phyloP scores from a whole-genome alignment of 2,329 filamentous ascomycete genomes.

The Apiospora hydei region DNA sequence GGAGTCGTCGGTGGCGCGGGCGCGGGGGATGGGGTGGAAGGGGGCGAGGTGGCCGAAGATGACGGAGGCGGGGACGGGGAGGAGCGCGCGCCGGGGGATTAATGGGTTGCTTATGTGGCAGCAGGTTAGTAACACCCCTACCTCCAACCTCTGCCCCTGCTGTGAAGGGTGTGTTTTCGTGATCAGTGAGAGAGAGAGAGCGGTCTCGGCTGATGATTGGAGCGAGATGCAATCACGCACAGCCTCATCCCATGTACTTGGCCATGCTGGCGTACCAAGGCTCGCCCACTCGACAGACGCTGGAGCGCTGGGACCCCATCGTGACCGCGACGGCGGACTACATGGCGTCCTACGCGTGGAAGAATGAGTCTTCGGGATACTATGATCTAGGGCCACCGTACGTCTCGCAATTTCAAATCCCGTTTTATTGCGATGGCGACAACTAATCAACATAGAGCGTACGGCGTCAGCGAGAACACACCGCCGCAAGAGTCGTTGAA shows the following conservation, averaged over 20 bases:
- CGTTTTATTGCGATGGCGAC: too few species aligned
- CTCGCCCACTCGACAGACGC: constrained; percentile 35
- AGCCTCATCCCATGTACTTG: constrained; percentile 53
- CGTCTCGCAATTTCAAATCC: constrained; percentile 7
- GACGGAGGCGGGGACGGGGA: background rate
- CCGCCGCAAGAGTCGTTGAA: constrained; percentile 54
- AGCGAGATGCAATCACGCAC: background rate
- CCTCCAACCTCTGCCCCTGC: background rate
- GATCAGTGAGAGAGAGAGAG: background rate
- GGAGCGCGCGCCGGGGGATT: constrained; percentile 54
- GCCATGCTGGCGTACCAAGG: constrained; percentile 41
- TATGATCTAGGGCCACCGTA: constrained; percentile 55
- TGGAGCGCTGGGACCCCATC: constrained; percentile 38
- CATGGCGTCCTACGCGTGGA: constrained; percentile 43
- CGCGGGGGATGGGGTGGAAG: constrained; percentile 24
- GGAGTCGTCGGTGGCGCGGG: constrained; percentile 40
- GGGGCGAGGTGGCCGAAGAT: background rate
- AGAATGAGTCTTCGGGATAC: constrained; percentile 38
- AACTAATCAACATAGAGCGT: constrained; percentile 41
- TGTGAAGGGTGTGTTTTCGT: background rate
- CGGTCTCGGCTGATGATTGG: background rate
- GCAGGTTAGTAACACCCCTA: constrained; percentile 35
- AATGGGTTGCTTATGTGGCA: constrained; percentile 61
- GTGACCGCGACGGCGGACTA: constrained; percentile 41
- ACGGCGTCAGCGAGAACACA: constrained; percentile 59